Evolutionary conservation across 805 yeast species (phyloP), one percentile per base, ranked within the genome.

Genomic region (Teunomyces tritomae): DNA sequence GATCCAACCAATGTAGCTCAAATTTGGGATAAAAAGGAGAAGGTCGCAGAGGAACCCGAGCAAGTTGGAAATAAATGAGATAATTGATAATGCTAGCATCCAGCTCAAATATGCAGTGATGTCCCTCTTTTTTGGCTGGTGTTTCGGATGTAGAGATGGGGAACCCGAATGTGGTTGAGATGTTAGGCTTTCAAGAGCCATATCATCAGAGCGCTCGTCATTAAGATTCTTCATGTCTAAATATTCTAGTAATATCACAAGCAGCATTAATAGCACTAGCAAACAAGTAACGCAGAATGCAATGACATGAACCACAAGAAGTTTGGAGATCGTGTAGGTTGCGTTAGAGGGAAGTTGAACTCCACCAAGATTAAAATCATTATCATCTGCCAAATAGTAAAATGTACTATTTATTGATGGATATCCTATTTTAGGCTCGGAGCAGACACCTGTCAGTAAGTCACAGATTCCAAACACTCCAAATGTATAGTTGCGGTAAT

Each of bases 1-100:
- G 44, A 86, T 69, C 97, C 97, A 92, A 24, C 96, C 96, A 39
- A 85, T 78, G 83, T 89, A 90, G 46, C 81, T 77, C 46, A 92
- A 68, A 59, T 83, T 82, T 2, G 91, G 87, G 1, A 84, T 77
- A 57, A 92, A 92, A 44, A 92, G 64, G 35, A 91, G 64, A 33
- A 91, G 79, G 62, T 92, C 98, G 3, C 89, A 89, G 49, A 91
- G 68, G 54, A 92, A 87, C 5, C 91, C 84, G 44, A 92, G 71
- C 43, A 91, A 66, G 1, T 87, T 71, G 36, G 86, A 71, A 48
- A 91, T 60, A 56, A 90, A 89, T 0, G 89, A 74, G 1, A 89
- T 83, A 37, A 87, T 61, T 1, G 89, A 76, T 65, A 86, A 72
- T 2, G 84, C 55, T 32, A 86, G 73, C 55, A 83, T 64, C 14